Base-by-base conservation (phyloP, 1,284 basidiomycete species). In the Pulveroboletus sp. region DNA sequence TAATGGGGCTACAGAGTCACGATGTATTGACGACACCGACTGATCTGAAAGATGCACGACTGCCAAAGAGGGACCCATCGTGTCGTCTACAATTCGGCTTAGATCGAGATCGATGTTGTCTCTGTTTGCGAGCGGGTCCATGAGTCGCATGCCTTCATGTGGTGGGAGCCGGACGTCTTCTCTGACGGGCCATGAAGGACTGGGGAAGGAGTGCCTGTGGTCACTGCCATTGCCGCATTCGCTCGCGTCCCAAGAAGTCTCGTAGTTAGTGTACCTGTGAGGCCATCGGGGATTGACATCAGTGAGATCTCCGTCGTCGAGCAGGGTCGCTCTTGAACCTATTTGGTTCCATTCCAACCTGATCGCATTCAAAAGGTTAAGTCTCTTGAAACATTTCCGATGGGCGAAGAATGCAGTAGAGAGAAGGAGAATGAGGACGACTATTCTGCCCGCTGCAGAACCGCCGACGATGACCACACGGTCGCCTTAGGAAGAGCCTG, bases 81-180 rank as follows among this genome's bases (percentile, higher is more conserved):
- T 75, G 51, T 80, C 75, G 52, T 81, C 77, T 13, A 83, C 74
- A 57, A 83, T 81, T 8, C 67, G 65, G 10, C 64, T 53, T 4
- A 63, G 45, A 29, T 58, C 65, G 24, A 82, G 68, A 51, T 81
- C 74, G 41, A 74, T 70, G 6, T 71, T 60, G 43, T 69, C 72
- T 19, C 68, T 56, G 11, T 64, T 62, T 0, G 65, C 61, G 24
- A 75, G 60, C 2, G 79, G 78, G 61, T 82, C 81, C 51, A 77
- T 72, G 53, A 82, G 70, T 3, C 67, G 67, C 33, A 66, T 73
- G 33, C 59, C 65, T 40, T 77, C 73, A 26, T 63, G 63, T 2
- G 80, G 79, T 0, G 78, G 79, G 6, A 77, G 78, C 77, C 78
- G 81, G 4, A 82, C 71, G 19, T 71, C 73, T 58, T 82, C 82